phyloP scores from a whole-genome alignment of 169 alveolate species.

The Plasmodium gaboni region DNA sequence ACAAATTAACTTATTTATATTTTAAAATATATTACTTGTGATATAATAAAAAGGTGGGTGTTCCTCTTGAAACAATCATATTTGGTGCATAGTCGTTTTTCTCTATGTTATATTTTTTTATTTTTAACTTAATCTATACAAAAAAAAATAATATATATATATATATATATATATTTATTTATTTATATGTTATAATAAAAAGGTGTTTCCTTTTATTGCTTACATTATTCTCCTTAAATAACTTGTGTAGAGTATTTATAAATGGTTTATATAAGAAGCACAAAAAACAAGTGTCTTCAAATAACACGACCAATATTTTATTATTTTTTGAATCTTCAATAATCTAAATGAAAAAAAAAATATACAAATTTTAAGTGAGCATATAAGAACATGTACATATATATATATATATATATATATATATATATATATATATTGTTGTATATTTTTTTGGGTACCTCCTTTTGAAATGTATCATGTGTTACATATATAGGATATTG shows the following conservation, averaged over 20 bases:
- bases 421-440: neutral
- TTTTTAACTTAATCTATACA: slow-evolving; percentile 50
- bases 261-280: slow-evolving; percentile 71
- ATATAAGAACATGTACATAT: neutral
- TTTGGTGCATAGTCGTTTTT: slow-evolving; percentile 73
- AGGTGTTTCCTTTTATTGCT: too few species aligned
- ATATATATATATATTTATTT: neutral
- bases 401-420: too few species aligned
- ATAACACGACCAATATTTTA: slow-evolving; percentile 44
- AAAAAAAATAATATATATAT: neutral
- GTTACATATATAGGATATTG: slow-evolving; percentile 47
- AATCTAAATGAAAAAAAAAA: slow-evolving; percentile 13
- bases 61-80: slow-evolving; percentile 68
- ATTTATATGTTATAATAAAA: neutral
- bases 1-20: neutral
- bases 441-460: slow-evolving; percentile 20
- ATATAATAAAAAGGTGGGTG: slow-evolving; percentile 65
- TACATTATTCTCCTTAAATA: slow-evolving; percentile 67
- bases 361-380: neutral
- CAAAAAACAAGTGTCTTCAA: slow-evolving; percentile 66
- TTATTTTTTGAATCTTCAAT: slow-evolving; percentile 72
- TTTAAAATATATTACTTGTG: slow-evolving; percentile 37
- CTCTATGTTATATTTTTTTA: slow-evolving; percentile 71
- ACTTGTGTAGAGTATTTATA: slow-evolving; percentile 63
- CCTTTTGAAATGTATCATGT: slow-evolving; percentile 74